Evolutionary conservation across 2,329 filamentous ascomycete species (phyloP).

Genomic region (Aspergillus luchuensis): DNA sequence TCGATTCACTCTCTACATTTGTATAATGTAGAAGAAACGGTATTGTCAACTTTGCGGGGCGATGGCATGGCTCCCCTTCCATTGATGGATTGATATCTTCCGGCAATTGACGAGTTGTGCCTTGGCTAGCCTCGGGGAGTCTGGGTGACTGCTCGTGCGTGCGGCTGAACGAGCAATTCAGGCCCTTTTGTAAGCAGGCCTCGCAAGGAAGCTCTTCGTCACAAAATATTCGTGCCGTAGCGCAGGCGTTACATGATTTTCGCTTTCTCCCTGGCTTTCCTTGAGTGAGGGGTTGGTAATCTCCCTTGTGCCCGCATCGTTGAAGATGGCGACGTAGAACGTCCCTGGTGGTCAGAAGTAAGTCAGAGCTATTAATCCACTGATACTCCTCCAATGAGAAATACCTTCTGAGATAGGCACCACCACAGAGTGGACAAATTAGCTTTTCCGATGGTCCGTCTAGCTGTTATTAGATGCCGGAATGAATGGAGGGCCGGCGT

Average conservation of each 20-base stretch:
- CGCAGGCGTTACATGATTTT: neutral
- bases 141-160: too few species aligned
- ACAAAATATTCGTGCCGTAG: neutral
- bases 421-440: neutral
- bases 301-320: neutral
- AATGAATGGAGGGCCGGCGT: too few species aligned
- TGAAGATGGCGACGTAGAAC: slow-evolving; percentile 1
- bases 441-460: neutral
- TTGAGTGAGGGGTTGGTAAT: neutral
- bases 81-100: neutral
- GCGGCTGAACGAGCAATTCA: neutral
- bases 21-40: neutral
- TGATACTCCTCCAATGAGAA: too few species aligned
- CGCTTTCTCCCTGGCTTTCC: neutral
- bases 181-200: neutral
- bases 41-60: neutral
- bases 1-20: neutral
- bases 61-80: neutral
- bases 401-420: neutral
- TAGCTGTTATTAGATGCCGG: neutral
- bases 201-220: neutral
- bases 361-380: neutral
- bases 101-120: neutral
- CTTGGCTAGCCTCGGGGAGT: too few species aligned
- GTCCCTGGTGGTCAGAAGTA: neutral